Conservation (phyloP, 495 filamentous ascomycete genomes). For the Daldinia vernicosa region DNA sequence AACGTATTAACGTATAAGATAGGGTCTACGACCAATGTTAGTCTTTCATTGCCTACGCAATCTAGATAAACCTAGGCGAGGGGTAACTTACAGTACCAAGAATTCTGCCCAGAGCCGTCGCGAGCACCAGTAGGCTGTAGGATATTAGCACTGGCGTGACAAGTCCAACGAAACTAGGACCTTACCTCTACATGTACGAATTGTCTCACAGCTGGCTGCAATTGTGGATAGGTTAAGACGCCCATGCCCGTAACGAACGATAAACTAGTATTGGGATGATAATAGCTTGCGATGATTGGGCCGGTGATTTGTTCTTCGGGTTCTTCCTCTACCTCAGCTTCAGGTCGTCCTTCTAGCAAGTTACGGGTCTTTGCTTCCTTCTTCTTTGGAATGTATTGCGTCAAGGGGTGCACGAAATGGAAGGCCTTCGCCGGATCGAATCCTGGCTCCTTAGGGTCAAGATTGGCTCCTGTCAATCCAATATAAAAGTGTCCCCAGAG, state of each 20-base stretch:
- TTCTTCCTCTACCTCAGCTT: slow-evolving; percentile 56
- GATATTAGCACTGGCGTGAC: slow-evolving; percentile 23
- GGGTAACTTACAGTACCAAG: slow-evolving; percentile 81
- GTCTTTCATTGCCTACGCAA: neutral
- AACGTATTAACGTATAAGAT: slow-evolving; percentile 93
- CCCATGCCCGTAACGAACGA: slow-evolving; percentile 86
- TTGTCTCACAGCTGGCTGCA: slow-evolving; percentile 78
- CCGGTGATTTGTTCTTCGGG: slow-evolving; percentile 63
- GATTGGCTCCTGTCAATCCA: slow-evolving; percentile 71
- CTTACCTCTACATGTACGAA: slow-evolving; percentile 76
- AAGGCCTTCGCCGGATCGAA: slow-evolving; percentile 80
- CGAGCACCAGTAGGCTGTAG: slow-evolving; percentile 65
- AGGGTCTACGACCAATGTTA: slow-evolving; percentile 59
- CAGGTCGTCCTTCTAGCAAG: slow-evolving; percentile 69
- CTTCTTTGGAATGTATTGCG: slow-evolving; percentile 90
- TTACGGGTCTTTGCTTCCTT: slow-evolving; percentile 91
- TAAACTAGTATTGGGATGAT: slow-evolving; percentile 93
- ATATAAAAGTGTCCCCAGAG: slow-evolving; percentile 94
- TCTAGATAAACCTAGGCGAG: neutral
- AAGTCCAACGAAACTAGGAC: slow-evolving; percentile 3
- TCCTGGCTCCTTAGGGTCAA: slow-evolving; percentile 75
- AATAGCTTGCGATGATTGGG: slow-evolving; percentile 81
- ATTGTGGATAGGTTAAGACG: slow-evolving; percentile 66
- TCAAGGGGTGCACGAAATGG: slow-evolving; percentile 85
- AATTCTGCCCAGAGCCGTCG: slow-evolving; percentile 84